These are phyloP conservation scores for Hericium coralloides DNA, from an alignment of 768 basidiomycete species.

Conservation along the genomic window DNA sequence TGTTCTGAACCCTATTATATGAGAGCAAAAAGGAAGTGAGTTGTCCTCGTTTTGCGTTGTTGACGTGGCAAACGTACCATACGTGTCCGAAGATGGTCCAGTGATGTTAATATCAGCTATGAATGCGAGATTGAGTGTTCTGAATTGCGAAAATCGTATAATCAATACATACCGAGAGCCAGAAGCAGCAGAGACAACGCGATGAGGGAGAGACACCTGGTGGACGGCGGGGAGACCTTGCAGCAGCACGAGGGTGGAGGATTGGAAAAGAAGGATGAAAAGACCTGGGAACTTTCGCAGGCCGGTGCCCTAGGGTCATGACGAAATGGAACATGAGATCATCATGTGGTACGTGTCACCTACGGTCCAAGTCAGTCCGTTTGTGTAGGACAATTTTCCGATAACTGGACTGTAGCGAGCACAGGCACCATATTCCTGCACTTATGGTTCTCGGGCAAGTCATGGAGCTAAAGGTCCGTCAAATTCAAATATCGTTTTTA, in stretches of 20 bases:
- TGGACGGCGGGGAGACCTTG: slow-evolving; percentile 3
- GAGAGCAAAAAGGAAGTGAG: background rate
- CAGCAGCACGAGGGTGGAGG: background rate
- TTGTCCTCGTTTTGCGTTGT: background rate
- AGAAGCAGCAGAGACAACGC: slow-evolving; percentile 19
- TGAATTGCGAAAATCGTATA: background rate
- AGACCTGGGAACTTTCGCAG: too few species aligned
- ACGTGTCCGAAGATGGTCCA: slow-evolving; percentile 20
- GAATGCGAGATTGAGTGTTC: background rate
- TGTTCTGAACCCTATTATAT: slow-evolving; percentile 24
- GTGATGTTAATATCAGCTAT: slow-evolving; percentile 23
- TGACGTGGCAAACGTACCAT: slow-evolving; percentile 17
- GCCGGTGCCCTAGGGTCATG: too few species aligned
- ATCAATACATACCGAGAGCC: slow-evolving; percentile 15
- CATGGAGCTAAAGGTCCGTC: slow-evolving; percentile 83
- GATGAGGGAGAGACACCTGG: slow-evolving; percentile 21
- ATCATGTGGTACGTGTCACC: too few species aligned
- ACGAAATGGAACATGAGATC: too few species aligned
- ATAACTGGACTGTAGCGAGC: too few species aligned
- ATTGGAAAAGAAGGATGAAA: too few species aligned
- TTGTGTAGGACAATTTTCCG: too few species aligned
- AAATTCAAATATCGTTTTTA: background rate
- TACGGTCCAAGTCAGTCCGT: too few species aligned
- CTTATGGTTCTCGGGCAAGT: slow-evolving; percentile 65
- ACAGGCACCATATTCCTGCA: too few species aligned